Conservation (phyloP, 1,139 yeast species). For the Lodderomyces margitis region DNA sequence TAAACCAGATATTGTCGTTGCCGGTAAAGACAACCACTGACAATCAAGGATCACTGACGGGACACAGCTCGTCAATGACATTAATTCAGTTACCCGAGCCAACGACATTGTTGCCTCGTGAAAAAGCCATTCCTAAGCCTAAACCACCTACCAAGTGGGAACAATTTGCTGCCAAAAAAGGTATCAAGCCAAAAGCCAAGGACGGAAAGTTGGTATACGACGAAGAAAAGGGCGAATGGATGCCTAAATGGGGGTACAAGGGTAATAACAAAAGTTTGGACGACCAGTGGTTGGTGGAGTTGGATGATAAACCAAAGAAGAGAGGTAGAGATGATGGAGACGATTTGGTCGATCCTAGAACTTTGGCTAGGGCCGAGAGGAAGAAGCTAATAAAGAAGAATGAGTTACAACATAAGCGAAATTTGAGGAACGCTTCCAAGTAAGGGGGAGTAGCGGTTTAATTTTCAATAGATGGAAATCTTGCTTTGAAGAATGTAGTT, state of each 20-base stretch:
- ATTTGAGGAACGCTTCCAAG: conserved; percentile 42
- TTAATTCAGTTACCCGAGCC: conserved; percentile 86
- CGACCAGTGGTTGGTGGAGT: conserved; percentile 94
- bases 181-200: conserved; percentile 86
- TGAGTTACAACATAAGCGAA: conserved; percentile 82
- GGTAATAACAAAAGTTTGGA: conserved; percentile 89
- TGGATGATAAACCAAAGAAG: conserved; percentile 64
- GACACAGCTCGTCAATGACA: conserved; percentile 75
- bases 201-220: conserved; percentile 89
- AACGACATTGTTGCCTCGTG: conserved; percentile 82
- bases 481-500: no score
- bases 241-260: conserved; percentile 96
- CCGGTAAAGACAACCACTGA: conserved; percentile 85
- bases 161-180: conserved; percentile 91
- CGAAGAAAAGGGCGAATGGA: conserved; percentile 93
- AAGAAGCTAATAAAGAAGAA: conserved; percentile 84
- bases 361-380: conserved; percentile 76
- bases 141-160: conserved; percentile 97
- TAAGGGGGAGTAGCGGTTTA: neutral
- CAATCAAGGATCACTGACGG: conserved; percentile 59
- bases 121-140: conserved; percentile 89
- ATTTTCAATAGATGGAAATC: neutral
- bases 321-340: conserved; percentile 46
- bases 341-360: conserved; percentile 85
- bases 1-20: conserved; percentile 84